Percentiles rank a stretch among this genome's conserved stretches.
Evolutionary conservation across 179 eudicot species (phyloP).

Genomic region (Vitellaria paradoxa): DNA sequence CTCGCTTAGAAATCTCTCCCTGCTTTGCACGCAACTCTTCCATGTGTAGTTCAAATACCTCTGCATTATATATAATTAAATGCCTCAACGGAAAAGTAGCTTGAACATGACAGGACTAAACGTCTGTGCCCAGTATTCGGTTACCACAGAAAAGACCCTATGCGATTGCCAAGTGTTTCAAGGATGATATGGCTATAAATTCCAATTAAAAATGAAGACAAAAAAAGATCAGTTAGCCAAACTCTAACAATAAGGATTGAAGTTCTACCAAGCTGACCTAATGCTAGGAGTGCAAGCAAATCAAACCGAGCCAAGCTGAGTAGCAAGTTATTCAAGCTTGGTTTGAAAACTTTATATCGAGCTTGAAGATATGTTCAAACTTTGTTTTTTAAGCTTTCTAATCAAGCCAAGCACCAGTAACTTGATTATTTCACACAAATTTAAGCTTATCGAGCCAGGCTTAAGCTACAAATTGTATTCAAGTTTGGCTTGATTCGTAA

Average conservation of each 20-base stretch:
- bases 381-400: too few relatives aligned
- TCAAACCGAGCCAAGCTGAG: too few relatives aligned
- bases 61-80: conserved; percentile 36
- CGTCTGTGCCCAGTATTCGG: neutral
- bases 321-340: too few relatives aligned
- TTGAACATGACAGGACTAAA: neutral
- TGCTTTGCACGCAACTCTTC: conserved; percentile 89
- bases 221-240: neutral
- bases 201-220: neutral
- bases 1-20: conserved; percentile 82
- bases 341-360: too few relatives aligned
- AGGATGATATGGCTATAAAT: neutral
- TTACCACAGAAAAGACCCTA: neutral
- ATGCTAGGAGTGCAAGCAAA: too few relatives aligned
- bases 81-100: neutral
- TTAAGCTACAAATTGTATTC: too few relatives aligned
- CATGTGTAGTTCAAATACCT: conserved; percentile 90
- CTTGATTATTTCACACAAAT: too few relatives aligned
- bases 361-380: too few relatives aligned
- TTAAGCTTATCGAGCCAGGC: too few relatives aligned
- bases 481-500: too few relatives aligned
- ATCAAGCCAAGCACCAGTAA: too few relatives aligned
- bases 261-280: neutral
- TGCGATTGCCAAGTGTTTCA: neutral
- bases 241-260: neutral